Conservation (phyloP, 768 basidiomycete genomes). For the Harrya chromipes region DNA sequence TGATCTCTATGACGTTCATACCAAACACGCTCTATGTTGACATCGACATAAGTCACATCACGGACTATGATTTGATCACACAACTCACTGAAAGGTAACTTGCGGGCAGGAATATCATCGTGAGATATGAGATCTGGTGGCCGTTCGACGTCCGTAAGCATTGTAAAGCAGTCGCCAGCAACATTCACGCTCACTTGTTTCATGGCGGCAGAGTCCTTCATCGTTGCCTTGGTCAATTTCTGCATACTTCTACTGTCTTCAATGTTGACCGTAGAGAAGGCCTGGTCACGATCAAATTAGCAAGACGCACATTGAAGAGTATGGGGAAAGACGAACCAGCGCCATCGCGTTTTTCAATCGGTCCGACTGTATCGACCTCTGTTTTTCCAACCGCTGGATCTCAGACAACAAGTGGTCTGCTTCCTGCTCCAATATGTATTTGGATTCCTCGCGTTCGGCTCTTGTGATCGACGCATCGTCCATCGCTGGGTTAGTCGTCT, state of each 20-base stretch:
- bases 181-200: constrained; percentile 23
- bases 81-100: constrained; percentile 38
- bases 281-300: constrained; percentile 34
- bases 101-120: constrained; percentile 60
- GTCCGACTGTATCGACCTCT: constrained; percentile 25
- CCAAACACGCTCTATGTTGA: constrained; percentile 31
- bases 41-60: neutral
- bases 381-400: constrained; percentile 38
- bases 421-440: constrained; percentile 16
- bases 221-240: constrained; percentile 45
- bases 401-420: constrained; percentile 35
- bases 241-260: constrained; percentile 54
- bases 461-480: constrained; percentile 21
- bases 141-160: neutral
- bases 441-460: constrained; percentile 3
- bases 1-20: constrained; percentile 33
- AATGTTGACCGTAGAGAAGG: constrained; percentile 59
- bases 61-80: no score
- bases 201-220: constrained; percentile 41
- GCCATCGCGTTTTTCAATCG: constrained; percentile 33
- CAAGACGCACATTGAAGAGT: neutral
- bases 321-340: constrained; percentile 19
- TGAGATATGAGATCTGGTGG: constrained; percentile 51
- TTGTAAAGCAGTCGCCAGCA: neutral
- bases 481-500: constrained; percentile 50